Evolutionary conservation across 2,329 filamentous ascomycete genomes (phyloP).

Genomic region (Xylariaceae sp.): DNA sequence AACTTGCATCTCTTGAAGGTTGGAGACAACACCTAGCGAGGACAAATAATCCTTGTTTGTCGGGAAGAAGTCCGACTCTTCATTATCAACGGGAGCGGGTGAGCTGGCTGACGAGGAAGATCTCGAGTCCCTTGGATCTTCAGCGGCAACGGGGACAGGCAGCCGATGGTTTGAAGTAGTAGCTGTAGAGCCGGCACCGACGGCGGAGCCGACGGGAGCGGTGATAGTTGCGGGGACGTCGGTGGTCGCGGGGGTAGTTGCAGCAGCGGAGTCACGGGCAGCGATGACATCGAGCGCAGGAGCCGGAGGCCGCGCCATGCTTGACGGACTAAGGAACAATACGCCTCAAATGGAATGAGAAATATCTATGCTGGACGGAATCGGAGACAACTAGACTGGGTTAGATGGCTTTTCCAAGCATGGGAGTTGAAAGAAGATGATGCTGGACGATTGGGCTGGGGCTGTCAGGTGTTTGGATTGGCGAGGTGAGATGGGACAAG

Average conservation of each 20-base stretch:
- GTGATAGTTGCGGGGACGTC: conserved; percentile 5
- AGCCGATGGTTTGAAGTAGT: conserved; percentile 15
- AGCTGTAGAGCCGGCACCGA: background rate
- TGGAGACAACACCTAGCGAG: conserved; percentile 71
- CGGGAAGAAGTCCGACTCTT: conserved; percentile 91
- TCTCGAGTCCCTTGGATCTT: conserved; percentile 49
- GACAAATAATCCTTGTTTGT: conserved; percentile 89
- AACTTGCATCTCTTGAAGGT: conserved; percentile 69
- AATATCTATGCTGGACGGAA: background rate
- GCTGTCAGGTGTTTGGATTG: conserved; percentile 3
- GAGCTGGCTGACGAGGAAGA: conserved; percentile 70
- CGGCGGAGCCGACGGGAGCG: background rate
- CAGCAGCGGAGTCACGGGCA: conserved; percentile 19
- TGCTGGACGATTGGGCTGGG: background rate
- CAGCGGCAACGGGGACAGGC: conserved; percentile 25
- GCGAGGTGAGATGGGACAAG: conserved; percentile 2
- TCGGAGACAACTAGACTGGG: conserved; percentile 2
- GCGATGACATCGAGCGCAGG: conserved; percentile 34
- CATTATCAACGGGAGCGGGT: conserved; percentile 71
- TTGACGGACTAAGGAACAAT: background rate
- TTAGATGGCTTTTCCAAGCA: conserved; percentile 6
- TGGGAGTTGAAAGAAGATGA: background rate
- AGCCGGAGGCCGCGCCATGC: conserved; percentile 28
- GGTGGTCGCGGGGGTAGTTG: background rate
- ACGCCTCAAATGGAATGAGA: background rate